Conservation (phyloP, 192 early-diverging fungal species). For the Haplosporangium gracile region DNA sequence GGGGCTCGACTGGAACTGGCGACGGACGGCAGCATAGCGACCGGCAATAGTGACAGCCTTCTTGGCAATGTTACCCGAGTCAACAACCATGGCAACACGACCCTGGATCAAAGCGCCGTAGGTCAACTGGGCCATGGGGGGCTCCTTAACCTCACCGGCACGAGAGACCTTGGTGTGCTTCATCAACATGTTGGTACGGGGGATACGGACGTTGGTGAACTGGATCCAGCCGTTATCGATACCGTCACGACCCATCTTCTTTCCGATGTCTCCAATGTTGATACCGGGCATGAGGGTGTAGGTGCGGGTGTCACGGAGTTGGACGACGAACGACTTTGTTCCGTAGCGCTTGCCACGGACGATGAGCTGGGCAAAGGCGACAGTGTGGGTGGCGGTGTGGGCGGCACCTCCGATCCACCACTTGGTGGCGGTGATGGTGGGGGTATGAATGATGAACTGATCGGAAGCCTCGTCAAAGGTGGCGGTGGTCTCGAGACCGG, state of each 20-base stretch:
- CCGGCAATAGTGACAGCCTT: constrained; percentile 92
- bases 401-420: constrained; percentile 99
- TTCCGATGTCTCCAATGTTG: constrained; percentile 92
- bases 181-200: constrained; percentile 92
- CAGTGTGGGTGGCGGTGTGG: constrained; percentile 86
- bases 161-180: constrained; percentile 92
- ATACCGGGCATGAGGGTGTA: constrained; percentile 86
- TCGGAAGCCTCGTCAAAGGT: constrained; percentile 86
- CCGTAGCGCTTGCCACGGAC: constrained; percentile 87
- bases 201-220: constrained; percentile 93
- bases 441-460: constrained; percentile 90
- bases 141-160: constrained; percentile 84
- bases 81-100: constrained; percentile 85
- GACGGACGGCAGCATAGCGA: constrained; percentile 91
- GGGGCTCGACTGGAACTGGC: constrained; percentile 83
- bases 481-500: constrained; percentile 93
- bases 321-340: constrained; percentile 91
- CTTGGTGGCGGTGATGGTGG: constrained; percentile 85
- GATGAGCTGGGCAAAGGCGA: constrained; percentile 87
- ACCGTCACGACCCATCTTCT: constrained; percentile 94
- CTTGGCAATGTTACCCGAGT: constrained; percentile 89
- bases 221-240: constrained; percentile 96
- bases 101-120: constrained; percentile 92
- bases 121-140: constrained; percentile 84
- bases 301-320: constrained; percentile 85